These are phyloP conservation scores for Nemania sp. DNA, from an alignment of 2,329 filamentous ascomycete genomes.

Conservation along the genomic window DNA sequence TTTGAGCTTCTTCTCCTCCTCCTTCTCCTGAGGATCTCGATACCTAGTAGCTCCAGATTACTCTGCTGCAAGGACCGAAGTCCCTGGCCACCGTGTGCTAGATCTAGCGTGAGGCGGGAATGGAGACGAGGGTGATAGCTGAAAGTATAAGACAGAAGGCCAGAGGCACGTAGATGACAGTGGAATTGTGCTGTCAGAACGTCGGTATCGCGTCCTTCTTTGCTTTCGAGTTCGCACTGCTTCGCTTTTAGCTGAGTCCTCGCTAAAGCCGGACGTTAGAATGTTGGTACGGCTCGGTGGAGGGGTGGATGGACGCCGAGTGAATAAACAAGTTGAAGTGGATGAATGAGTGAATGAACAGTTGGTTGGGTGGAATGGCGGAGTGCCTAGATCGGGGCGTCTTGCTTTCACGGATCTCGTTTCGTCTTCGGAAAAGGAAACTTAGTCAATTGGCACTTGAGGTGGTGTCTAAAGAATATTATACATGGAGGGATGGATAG, in stretches of 20 bases:
- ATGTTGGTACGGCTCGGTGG: no score
- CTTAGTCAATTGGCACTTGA: constrained; percentile 27
- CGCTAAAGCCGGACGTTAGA: no score
- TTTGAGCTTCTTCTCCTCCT: neutral
- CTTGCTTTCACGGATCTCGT: constrained; percentile 14
- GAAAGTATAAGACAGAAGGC: no score
- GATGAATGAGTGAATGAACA: neutral
- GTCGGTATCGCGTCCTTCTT: no score
- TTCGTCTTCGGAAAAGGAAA: constrained; percentile 21
- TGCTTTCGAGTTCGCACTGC: constrained; percentile 9
- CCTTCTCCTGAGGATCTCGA: neutral
- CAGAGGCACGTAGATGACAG: no score
- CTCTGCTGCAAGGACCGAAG: no score
- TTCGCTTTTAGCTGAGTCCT: constrained; percentile 6
- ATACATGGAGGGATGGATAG: constrained; percentile 26
- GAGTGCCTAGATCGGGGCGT: neutral
- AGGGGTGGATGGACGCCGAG: neutral
- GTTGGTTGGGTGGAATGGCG: neutral
- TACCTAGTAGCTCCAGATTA: constrained; percentile 1
- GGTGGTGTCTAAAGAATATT: constrained; percentile 32
- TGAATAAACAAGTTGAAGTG: neutral
- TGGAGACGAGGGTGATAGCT: neutral
- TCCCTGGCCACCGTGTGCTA: no score
- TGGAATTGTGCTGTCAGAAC: no score
- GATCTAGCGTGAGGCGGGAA: no score